These are phyloP conservation scores for Madurella mycetomatis DNA, from an alignment of 2,329 filamentous ascomycete genomes.

Conservation along the genomic window DNA sequence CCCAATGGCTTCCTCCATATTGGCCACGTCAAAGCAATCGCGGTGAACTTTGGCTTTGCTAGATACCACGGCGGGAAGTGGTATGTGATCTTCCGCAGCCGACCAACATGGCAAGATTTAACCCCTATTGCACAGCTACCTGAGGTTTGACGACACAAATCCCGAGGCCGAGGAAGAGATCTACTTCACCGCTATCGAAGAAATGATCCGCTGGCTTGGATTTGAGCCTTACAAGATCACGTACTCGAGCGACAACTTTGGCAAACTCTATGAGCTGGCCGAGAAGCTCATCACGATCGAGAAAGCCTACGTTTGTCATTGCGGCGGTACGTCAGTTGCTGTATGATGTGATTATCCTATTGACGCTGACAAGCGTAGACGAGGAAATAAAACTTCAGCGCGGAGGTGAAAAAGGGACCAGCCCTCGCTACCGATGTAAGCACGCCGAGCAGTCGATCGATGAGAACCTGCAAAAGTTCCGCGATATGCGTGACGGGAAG, in stretches of 20 bases:
- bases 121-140: slow-evolving; percentile 42
- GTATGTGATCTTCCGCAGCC: not conserved
- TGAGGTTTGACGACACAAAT: slow-evolving; percentile 92
- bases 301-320: slow-evolving; percentile 82
- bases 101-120: not conserved
- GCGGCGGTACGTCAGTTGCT: slow-evolving; percentile 33
- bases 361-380: slow-evolving; percentile 38
- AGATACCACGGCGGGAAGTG: slow-evolving; percentile 69
- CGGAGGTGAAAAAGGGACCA: slow-evolving; percentile 66
- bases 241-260: slow-evolving; percentile 86
- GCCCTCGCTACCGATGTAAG: slow-evolving; percentile 70
- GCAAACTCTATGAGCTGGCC: slow-evolving; percentile 80
- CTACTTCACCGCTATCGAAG: slow-evolving; percentile 65
- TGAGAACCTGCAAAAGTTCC: slow-evolving; percentile 76
- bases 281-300: slow-evolving; percentile 74
- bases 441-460: slow-evolving; percentile 73
- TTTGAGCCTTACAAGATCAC: slow-evolving; percentile 78
- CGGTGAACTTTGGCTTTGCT: slow-evolving; percentile 94
- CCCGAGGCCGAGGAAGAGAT: slow-evolving; percentile 87
- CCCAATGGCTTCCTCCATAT: slow-evolving; percentile 94
- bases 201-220: slow-evolving; percentile 63
- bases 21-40: slow-evolving; percentile 92
- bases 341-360: not conserved
- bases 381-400: slow-evolving; percentile 82
- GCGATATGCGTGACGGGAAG: slow-evolving; percentile 86